Percentiles rank a stretch among this genome's conserved stretches.
These are phyloP conservation scores for Trichomonascaceae sp. DNA, from an alignment of 1,139 yeast genomes.

Conservation along the genomic window DNA sequence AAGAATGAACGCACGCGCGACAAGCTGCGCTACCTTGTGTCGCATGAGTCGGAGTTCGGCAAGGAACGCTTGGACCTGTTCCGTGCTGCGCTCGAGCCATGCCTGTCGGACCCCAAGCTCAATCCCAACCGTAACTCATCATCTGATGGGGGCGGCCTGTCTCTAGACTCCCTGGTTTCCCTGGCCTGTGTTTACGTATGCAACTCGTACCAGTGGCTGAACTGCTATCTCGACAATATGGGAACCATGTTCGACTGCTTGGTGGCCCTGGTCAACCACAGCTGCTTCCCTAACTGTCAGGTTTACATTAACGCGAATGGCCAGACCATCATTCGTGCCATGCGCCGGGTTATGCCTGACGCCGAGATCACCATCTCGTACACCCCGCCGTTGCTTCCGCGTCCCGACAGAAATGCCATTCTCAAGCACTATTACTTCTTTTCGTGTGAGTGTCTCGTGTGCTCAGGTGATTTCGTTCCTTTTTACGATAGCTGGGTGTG, in stretches of 20 bases:
- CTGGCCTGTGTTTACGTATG: constrained; percentile 29
- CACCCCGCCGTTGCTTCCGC: neutral
- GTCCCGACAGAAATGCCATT: neutral
- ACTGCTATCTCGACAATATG: neutral
- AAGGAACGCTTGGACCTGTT: too few species aligned
- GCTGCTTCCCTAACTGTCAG: neutral
- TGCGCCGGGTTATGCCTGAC: neutral
- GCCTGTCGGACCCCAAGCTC: too few species aligned
- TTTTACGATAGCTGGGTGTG: too few species aligned
- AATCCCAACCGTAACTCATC: constrained; percentile 54
- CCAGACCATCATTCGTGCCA: neutral
- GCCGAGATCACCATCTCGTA: neutral
- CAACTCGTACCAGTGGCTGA: neutral
- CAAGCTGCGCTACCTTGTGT: too few species aligned
- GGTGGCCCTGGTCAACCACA: neutral
- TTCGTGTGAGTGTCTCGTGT: neutral
- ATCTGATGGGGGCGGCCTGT: constrained; percentile 43
- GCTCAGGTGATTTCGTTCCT: constrained; percentile 49
- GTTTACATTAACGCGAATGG: neutral
- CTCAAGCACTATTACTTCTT: neutral
- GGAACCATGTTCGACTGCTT: neutral
- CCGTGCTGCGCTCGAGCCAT: too few species aligned
- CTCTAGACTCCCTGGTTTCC: constrained; percentile 82
- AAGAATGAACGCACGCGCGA: too few species aligned
- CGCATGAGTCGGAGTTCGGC: too few species aligned